These are phyloP conservation scores for Euphorbia tirucalli DNA, from an alignment of 345 rosid species.

Conservation along the genomic window DNA sequence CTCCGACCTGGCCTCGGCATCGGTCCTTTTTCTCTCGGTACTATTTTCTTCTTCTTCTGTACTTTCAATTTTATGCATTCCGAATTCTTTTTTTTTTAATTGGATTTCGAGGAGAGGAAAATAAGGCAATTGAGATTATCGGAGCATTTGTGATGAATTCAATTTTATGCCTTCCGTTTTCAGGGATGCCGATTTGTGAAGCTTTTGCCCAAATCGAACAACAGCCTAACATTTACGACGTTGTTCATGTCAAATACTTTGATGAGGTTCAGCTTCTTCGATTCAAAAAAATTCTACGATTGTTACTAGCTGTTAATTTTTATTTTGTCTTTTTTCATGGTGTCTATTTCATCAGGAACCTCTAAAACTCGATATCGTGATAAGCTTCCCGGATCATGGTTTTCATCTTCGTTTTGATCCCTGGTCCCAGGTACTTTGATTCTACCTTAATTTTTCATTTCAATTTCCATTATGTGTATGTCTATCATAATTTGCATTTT, in stretches of 20 bases:
- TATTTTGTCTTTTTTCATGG: background rate
- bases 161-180: slow-evolving; percentile 15
- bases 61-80: background rate
- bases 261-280: slow-evolving; percentile 64
- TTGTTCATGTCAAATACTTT: slow-evolving; percentile 84
- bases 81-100: background rate
- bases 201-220: slow-evolving; percentile 90
- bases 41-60: background rate
- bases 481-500: background rate
- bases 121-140: background rate
- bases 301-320: background rate
- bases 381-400: slow-evolving; percentile 97
- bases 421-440: slow-evolving; percentile 78
- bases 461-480: too few species aligned
- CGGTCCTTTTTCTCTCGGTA: slow-evolving; percentile 93
- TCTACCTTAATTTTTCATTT: background rate
- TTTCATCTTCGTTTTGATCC: slow-evolving; percentile 97
- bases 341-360: slow-evolving; percentile 56
- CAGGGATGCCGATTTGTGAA: slow-evolving; percentile 94
- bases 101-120: slow-evolving; percentile 5
- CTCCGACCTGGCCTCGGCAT: slow-evolving; percentile 88
- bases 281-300: too few species aligned
- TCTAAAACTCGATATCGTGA: slow-evolving; percentile 78
- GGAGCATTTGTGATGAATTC: background rate
- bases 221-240: slow-evolving; percentile 92